Conservation (phyloP, 768 basidiomycete species). For the Mycena galericulata region DNA sequence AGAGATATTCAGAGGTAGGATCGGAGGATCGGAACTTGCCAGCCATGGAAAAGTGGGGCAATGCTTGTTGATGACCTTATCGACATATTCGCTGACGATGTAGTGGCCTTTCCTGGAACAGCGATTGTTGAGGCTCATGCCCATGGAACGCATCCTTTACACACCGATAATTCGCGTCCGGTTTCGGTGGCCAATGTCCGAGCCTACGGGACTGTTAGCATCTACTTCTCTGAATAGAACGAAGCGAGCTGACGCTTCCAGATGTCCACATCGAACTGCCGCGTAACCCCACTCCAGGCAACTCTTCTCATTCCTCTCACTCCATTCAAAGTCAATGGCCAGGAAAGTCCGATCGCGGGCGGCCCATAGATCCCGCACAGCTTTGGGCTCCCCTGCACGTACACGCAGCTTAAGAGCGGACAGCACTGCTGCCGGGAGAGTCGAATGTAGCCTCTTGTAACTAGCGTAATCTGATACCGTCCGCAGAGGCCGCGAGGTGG, state of each 20-base stretch:
- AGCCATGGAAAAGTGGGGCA: slow-evolving; percentile 78
- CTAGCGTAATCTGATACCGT: slow-evolving; percentile 73
- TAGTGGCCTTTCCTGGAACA: slow-evolving; percentile 76
- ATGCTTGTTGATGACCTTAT: slow-evolving; percentile 72
- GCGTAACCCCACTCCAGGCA: slow-evolving; percentile 89
- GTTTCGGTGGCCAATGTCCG: slow-evolving; percentile 82
- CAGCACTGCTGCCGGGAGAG: slow-evolving; percentile 76
- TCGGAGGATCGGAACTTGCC: slow-evolving; percentile 55
- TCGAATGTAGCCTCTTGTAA: slow-evolving; percentile 78
- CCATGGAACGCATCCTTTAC: slow-evolving; percentile 30
- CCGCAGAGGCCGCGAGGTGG: slow-evolving; percentile 73
- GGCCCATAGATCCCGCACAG: slow-evolving; percentile 77
- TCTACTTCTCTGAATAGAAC: not conserved
- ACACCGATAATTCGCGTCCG: slow-evolving; percentile 82
- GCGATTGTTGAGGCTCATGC: slow-evolving; percentile 22
- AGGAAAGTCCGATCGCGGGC: slow-evolving; percentile 79
- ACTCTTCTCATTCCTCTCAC: slow-evolving; percentile 75
- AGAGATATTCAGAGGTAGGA: slow-evolving; percentile 31
- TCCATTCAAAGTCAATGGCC: slow-evolving; percentile 81
- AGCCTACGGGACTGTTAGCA: slow-evolving; percentile 51
- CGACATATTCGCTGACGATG: slow-evolving; percentile 76
- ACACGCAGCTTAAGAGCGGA: slow-evolving; percentile 75
- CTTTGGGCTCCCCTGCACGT: slow-evolving; percentile 71
- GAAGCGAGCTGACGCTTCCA: slow-evolving; percentile 68
- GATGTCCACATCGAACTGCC: slow-evolving; percentile 77